Evolutionary conservation across 768 basidiomycete genomes (phyloP), one percentile per base, ranked within the genome.

Genomic region (Podaxis sp.): DNA sequence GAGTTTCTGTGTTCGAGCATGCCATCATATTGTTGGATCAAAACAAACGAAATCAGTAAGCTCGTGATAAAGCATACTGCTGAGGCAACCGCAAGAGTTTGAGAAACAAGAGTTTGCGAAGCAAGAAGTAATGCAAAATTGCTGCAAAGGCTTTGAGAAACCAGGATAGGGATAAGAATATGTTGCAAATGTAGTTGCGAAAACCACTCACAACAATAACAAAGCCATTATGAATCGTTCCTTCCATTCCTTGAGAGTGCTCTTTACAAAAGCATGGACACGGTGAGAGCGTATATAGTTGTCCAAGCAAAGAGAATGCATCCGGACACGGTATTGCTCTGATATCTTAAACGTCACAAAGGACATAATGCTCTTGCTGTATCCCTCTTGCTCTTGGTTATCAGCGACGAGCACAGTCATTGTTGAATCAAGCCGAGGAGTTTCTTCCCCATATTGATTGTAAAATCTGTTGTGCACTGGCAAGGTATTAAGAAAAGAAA

Each of bases 381-480:
- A 75, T 33, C 70, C 69, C 66, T 80, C 76, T 0, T 71, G 65
- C 15, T 69, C 65, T n/a, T 30, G 68, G 11, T 76, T 73, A 0
- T 52, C 24, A n/a, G 58, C 50, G 15, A 71, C 72, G 13, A 84
- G 69, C 65, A 89, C 83, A 15, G 78, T 70, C 59, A 83, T 81
- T 57, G 84, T 77, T 44, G 86, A 74, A 37, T 80, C 82, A 26
- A 90, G 71, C 6, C 88, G 84, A 37, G 83, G 77, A 44, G 73
- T 66, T 57, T 78, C 78, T 69, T 90, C 78, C 0, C 87, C 88
- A 60, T 85, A 85, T 62, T 84, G 82, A 1, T 80, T 87, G n/a
- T 78, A 66, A 53, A 84, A 84, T 53, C 85, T 77, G 62, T 84
- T 79, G 61, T 78, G 74, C 46, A 72, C 87, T 88, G 62, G 6